These are phyloP conservation scores for Coemansia sp. DNA, from an alignment of 192 early-diverging fungal genomes.

Conservation along the genomic window DNA sequence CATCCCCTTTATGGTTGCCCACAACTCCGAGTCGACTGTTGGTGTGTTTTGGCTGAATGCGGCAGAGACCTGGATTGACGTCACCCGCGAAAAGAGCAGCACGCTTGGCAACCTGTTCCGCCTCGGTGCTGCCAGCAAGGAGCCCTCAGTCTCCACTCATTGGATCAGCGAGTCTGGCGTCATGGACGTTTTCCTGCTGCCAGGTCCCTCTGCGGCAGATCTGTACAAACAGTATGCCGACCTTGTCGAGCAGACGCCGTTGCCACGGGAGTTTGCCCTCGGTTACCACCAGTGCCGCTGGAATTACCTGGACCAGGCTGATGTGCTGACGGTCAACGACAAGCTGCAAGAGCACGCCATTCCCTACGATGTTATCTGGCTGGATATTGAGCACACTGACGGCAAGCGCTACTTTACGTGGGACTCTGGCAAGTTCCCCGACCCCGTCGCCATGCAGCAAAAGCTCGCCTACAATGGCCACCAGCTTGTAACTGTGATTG, in stretches of 20 bases:
- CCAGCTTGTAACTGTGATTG: slow-evolving; percentile 93
- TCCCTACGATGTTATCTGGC: slow-evolving; percentile 98
- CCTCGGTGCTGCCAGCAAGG: slow-evolving; percentile 28
- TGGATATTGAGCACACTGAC: slow-evolving; percentile 99
- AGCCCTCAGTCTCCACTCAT: slow-evolving; percentile 65
- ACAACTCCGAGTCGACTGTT: slow-evolving; percentile 71
- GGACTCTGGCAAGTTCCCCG: slow-evolving; percentile 90
- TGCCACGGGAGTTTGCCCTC: slow-evolving; percentile 90
- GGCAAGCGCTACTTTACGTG: slow-evolving; percentile 98
- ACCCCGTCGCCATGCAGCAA: slow-evolving; percentile 84
- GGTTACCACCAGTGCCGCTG: slow-evolving; percentile 98
- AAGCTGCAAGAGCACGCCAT: slow-evolving; percentile 91
- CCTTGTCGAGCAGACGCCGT: slow-evolving; percentile 78
- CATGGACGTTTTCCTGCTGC: slow-evolving; percentile 87
- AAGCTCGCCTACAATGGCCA: slow-evolving; percentile 69
- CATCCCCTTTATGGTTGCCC: slow-evolving; percentile 93
- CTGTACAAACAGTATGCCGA: slow-evolving; percentile 73
- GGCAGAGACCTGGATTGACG: slow-evolving; percentile 98
- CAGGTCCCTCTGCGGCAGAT: slow-evolving; percentile 70
- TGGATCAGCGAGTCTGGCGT: slow-evolving; percentile 94
- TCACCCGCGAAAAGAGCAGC: slow-evolving; percentile 68
- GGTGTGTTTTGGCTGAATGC: slow-evolving; percentile 93
- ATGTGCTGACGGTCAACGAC: slow-evolving; percentile 83
- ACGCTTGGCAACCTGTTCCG: slow-evolving; percentile 34
- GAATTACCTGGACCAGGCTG: slow-evolving; percentile 94